Percentiles rank a stretch among this genome's conserved stretches.
phyloP scores from a whole-genome alignment of 257 asterid species.

The Nicotiana undulata region DNA sequence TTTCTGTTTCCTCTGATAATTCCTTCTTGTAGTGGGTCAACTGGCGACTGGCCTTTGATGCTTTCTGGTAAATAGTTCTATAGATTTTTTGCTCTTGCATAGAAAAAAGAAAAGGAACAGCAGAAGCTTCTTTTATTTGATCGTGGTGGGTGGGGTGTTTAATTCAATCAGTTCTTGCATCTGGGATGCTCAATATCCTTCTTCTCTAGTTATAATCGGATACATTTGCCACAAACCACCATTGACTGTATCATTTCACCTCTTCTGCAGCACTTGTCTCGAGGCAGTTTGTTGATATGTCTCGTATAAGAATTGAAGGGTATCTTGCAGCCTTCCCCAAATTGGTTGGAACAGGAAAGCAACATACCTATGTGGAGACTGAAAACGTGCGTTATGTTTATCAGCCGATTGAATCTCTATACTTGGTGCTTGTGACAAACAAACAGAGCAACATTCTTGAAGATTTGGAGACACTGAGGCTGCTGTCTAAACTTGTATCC shows the following conservation, averaged over 20 bases:
- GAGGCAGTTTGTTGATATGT: conserved; percentile 92
- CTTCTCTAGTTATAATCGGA: background rate
- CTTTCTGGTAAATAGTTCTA: background rate
- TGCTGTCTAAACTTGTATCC: conserved; percentile 87
- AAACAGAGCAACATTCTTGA: conserved; percentile 93
- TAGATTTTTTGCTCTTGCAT: background rate
- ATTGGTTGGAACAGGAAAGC: conserved; percentile 83
- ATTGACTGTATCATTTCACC: conserved; percentile 17
- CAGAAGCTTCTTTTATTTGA: background rate
- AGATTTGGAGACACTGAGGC: conserved; percentile 79
- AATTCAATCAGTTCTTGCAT: background rate
- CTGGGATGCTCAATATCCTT: background rate
- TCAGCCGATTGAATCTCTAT: conserved; percentile 80
- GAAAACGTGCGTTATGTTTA: conserved; percentile 88
- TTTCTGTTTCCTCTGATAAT: background rate
- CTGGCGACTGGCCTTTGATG: background rate
- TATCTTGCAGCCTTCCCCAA: conserved; percentile 92
- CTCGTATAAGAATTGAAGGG: conserved; percentile 87
- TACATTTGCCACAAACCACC: background rate
- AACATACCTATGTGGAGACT: conserved; percentile 81
- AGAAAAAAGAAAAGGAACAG: background rate
- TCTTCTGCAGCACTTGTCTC: conserved; percentile 67
- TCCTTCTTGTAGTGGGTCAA: background rate
- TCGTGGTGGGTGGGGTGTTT: background rate
- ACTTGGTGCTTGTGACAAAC: conserved; percentile 78